Evolutionary conservation across 495 filamentous ascomycete species (phyloP).

Genomic region (Hypomontagnella monticulosa): DNA sequence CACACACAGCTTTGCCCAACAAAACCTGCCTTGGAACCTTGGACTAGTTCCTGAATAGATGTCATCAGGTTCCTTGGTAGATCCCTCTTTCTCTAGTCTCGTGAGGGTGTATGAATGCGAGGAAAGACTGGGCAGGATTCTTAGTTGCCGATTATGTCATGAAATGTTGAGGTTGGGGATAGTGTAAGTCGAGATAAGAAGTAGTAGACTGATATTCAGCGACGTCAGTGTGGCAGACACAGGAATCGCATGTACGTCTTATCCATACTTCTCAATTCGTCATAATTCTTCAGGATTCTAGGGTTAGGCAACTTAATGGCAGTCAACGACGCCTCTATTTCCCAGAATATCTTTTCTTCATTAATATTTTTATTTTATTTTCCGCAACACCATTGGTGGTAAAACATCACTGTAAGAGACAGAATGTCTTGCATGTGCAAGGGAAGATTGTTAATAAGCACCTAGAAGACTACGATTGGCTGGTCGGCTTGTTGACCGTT

Average conservation of each 20-base stretch:
- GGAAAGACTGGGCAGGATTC: not conserved
- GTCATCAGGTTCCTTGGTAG: not conserved
- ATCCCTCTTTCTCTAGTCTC: not conserved
- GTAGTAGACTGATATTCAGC: not conserved
- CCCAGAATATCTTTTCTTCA: constrained; percentile 11
- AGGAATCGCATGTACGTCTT: not conserved
- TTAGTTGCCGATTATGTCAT: not conserved
- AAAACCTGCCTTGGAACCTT: not conserved
- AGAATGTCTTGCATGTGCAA: constrained; percentile 43
- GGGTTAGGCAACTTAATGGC: constrained; percentile 5
- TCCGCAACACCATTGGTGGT: constrained; percentile 19
- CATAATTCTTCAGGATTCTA: constrained; percentile 5
- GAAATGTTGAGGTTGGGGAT: not conserved
- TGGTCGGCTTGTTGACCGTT: constrained; percentile 34
- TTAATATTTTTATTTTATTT: not conserved
- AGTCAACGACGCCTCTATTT: not conserved
- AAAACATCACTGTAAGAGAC: not conserved
- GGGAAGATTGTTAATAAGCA: constrained; percentile 34
- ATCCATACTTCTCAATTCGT: constrained; percentile 3
- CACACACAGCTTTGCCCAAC: not conserved
- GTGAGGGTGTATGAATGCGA: constrained; percentile 10
- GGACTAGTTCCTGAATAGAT: not conserved
- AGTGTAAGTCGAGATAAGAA: not conserved
- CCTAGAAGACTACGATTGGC: constrained; percentile 11
- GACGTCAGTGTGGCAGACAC: constrained; percentile 18